Base-by-base conservation (phyloP, 176 grass and related monocot species). In the Triticum dicoccoides region DNA sequence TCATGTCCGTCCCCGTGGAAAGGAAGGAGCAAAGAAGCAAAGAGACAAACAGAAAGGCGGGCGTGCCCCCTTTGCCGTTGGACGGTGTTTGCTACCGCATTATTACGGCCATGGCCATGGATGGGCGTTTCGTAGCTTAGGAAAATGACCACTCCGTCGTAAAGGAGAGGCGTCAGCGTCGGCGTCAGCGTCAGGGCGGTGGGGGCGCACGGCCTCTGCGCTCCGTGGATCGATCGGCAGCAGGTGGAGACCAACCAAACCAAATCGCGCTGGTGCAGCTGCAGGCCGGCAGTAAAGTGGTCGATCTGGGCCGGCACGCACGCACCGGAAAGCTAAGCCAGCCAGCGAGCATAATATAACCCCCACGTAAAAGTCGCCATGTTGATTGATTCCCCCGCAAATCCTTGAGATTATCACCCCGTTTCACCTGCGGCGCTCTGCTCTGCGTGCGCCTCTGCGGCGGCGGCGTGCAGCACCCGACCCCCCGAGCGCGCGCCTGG, bases 61-160 rank as follows among this genome's bases (percentile, higher is more conserved):
- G 81, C 80, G 69, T 32, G 65, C 73, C 49, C 10, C 70, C 63
- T 76, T 78, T 49, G 73, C 15, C 67, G 68, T 65, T 69, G 70
- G 49, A 17, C 49, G 49, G 65, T 54, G 79, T 83, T 24, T 72
- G 81, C 5, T 52, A 63, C 37, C 18, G 17, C 69, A 74, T 61
- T 74, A 74, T 61, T 74, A 17, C 69, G 17, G 47, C 12, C 1
- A 12, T 13, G 25, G 62, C 62, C 59, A 9, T 61, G 21, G 18
- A 61, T 25, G 61, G 44, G 44, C 0, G 0, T 25, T 63, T 63
- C n/a, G n/a, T 63, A 27, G 62, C 62, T 65, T 29, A 20, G 17
- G 30, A 67, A 33, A 67, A 67, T 14, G 12, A 17, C 52, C 52
- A 0, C 52, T 58, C 52, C 17, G 14, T 68, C 2, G 3, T 17